Percentiles rank a stretch among this genome's conserved stretches.
These are phyloP conservation scores for Xylariaceae sp. DNA, from an alignment of 2,329 filamentous ascomycete genomes.

Conservation along the genomic window DNA sequence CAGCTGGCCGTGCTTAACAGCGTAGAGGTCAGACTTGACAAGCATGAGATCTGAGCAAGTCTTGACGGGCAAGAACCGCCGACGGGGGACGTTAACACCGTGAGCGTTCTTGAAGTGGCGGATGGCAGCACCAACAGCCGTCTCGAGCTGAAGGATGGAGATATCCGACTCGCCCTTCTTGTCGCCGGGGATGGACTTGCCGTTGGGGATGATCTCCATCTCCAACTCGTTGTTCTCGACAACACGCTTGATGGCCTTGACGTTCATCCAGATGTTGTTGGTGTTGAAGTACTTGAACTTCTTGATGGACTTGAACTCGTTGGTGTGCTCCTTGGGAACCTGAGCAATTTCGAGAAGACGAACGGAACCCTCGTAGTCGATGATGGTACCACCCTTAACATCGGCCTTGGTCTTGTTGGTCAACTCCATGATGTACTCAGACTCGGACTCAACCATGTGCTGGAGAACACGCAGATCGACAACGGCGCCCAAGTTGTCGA, in stretches of 20 bases:
- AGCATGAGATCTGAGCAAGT: constrained; percentile 99
- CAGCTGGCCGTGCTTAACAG: constrained; percentile 95
- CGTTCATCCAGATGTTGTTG: constrained; percentile 99
- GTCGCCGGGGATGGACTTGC: constrained; percentile 96
- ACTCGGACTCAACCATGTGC: constrained; percentile 96
- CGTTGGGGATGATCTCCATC: constrained; percentile 99
- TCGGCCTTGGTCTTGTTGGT: constrained; percentile 99
- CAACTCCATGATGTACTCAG: constrained; percentile 98
- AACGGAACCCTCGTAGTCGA: constrained; percentile 96
- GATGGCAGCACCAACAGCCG: constrained; percentile 95
- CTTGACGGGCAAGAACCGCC: constrained; percentile 99
- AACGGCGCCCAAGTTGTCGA: constrained; percentile 95
- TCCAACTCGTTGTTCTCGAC: constrained; percentile 97
- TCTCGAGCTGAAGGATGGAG: constrained; percentile 97
- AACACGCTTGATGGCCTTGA: constrained; percentile 94
- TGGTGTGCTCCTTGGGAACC: constrained; percentile 98
- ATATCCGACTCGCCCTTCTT: constrained; percentile 99
- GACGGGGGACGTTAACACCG: constrained; percentile 96
- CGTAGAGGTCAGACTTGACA: constrained; percentile 99
- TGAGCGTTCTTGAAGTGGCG: constrained; percentile 98
- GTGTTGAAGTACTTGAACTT: constrained; percentile 99
- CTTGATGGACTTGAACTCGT: constrained; percentile 99
- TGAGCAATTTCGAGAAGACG: constrained; percentile 97
- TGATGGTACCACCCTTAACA: constrained; percentile 99
- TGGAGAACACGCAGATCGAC: constrained; percentile 97